Evolutionary conservation across 2,329 filamentous ascomycete species (phyloP).

Genomic region (Alternaria atra): DNA sequence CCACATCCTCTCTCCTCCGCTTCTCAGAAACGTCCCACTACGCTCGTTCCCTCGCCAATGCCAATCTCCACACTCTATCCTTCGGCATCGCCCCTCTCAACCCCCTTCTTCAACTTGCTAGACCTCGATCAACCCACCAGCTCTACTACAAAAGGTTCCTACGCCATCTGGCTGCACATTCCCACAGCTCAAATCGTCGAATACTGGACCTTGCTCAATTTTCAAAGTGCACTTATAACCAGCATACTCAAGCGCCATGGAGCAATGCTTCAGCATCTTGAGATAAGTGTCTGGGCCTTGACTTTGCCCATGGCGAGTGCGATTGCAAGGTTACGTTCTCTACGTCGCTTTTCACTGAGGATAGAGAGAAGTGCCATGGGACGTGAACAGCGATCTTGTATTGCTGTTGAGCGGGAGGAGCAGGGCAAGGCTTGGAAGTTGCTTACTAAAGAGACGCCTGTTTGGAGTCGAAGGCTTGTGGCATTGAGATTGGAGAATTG

Average conservation of each 20-base stretch:
- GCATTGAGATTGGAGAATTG: conserved; percentile 34
- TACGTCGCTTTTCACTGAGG: conserved; percentile 35
- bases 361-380: conserved; percentile 32
- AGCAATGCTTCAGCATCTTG: conserved; percentile 35
- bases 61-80: conserved; percentile 70
- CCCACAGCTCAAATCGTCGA: conserved; percentile 25
- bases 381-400: conserved; percentile 19
- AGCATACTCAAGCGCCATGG: conserved; percentile 39
- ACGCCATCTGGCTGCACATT: conserved; percentile 7
- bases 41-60: conserved; percentile 39
- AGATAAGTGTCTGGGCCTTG: conserved; percentile 43
- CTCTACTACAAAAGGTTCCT: background rate
- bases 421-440: conserved; percentile 32
- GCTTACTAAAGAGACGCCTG: conserved; percentile 8
- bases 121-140: background rate
- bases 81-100: conserved; percentile 69
- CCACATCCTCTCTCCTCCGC: conserved; percentile 41
- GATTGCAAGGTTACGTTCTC: conserved; percentile 27
- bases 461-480: conserved; percentile 29
- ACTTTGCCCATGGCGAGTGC: conserved; percentile 34
- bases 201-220: conserved; percentile 32
- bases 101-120: background rate
- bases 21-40: conserved; percentile 46
- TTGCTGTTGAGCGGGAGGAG: conserved; percentile 14
- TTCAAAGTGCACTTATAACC: conserved; percentile 40